Evolutionary conservation across 306 rosid species (phyloP).

Genomic region (Glycine soja): DNA sequence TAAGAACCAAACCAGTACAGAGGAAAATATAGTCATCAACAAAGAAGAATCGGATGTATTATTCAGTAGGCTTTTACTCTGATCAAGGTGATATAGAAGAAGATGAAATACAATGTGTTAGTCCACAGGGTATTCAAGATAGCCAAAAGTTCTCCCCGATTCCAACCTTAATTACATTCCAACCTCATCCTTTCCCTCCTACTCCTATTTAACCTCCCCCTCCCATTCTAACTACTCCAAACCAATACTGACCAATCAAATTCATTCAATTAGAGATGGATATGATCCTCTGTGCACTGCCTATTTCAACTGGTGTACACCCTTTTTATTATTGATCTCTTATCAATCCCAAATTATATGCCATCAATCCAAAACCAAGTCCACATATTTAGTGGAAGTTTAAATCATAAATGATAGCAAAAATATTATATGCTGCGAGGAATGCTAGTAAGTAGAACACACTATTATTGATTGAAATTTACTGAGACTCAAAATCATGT

Average conservation of each 20-base stretch:
- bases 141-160: too few relatives aligned
- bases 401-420: not conserved
- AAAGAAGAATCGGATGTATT: too few relatives aligned
- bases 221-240: not conserved
- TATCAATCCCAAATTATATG: constrained; percentile 1
- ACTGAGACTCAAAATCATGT: not conserved
- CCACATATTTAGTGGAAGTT: constrained; percentile 3
- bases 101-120: too few relatives aligned
- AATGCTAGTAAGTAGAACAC: not conserved
- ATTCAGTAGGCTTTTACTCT: too few relatives aligned
- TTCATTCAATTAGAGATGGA: not conserved
- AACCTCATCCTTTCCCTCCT: too few relatives aligned
- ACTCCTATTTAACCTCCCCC: not conserved
- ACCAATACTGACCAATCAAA: not conserved
- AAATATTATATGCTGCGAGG: not conserved
- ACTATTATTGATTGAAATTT: not conserved
- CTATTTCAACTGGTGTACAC: not conserved
- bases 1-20: too few relatives aligned
- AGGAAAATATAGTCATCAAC: too few relatives aligned
- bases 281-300: not conserved
- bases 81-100: too few relatives aligned
- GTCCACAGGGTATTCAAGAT: too few relatives aligned
- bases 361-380: constrained; percentile 32
- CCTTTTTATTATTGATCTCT: not conserved
- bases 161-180: too few relatives aligned